A percentile compares a stretch with the other conserved stretches of the same genome.
phyloP scores from a whole-genome alignment of 2,329 filamentous ascomycete species.

The Epicoccum sorghinum region DNA sequence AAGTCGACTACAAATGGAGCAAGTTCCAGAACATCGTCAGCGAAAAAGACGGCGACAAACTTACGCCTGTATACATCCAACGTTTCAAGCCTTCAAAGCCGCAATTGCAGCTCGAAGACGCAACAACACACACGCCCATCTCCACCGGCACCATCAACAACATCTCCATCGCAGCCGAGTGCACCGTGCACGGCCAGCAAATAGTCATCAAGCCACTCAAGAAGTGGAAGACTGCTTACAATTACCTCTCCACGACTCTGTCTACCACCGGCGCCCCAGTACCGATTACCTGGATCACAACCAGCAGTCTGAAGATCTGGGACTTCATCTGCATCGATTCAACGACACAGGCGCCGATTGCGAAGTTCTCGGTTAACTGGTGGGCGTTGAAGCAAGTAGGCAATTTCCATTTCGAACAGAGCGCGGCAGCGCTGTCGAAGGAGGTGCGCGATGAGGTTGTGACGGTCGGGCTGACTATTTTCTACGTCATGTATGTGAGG shows the following conservation, averaged over 20 bases:
- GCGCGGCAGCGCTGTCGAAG: constrained; percentile 9
- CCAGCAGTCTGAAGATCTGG: constrained; percentile 24
- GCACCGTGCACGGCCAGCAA: constrained; percentile 19
- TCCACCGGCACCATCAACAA: constrained; percentile 23
- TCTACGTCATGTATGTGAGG: constrained; percentile 27
- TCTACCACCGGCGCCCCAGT: constrained; percentile 3
- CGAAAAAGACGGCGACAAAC: constrained; percentile 15
- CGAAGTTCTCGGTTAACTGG: constrained; percentile 24
- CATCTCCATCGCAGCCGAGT: constrained; percentile 24
- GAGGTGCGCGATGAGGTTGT: constrained; percentile 27
- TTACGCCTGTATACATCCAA: constrained; percentile 25
- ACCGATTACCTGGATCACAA: constrained; percentile 24
- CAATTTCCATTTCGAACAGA: constrained; percentile 25
- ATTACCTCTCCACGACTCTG: constrained; percentile 26
- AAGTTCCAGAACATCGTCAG: constrained; percentile 27
- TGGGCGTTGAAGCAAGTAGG: constrained; percentile 30
- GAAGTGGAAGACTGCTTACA: constrained; percentile 28
- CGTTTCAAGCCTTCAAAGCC: constrained; percentile 28
- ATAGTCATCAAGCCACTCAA: constrained; percentile 26
- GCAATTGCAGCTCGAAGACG: constrained; percentile 22
- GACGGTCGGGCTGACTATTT: constrained; percentile 21
- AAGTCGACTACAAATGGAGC: constrained; percentile 27
- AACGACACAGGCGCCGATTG: constrained; percentile 22
- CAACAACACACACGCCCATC: constrained; percentile 5
- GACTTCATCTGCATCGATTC: constrained; percentile 28